Evolutionary conservation across 139 green algal species (phyloP).

Genomic region (Volvox africanus): DNA sequence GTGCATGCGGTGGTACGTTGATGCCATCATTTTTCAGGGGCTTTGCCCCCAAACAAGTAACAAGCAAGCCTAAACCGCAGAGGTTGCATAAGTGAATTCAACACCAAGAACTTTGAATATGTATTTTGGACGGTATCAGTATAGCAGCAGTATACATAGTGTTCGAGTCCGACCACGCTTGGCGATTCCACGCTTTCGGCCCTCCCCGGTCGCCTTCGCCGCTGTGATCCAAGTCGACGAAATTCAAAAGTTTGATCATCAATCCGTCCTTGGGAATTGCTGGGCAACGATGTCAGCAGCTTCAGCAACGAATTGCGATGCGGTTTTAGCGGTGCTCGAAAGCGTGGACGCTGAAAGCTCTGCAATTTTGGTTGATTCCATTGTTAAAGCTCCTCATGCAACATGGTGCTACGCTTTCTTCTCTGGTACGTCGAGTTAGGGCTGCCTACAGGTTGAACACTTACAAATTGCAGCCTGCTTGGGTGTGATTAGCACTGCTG

Average conservation of each 20-base stretch:
- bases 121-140: background rate
- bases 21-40: no score
- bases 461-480: no score
- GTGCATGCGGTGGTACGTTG: no score
- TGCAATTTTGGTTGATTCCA: background rate
- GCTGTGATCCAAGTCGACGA: background rate
- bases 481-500: no score
- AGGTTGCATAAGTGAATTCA: no score
- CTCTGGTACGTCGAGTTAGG: background rate
- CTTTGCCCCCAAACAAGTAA: no score
- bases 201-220: background rate
- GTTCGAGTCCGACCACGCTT: background rate
- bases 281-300: background rate
- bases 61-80: no score
- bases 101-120: background rate
- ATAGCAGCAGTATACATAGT: background rate
- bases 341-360: background rate
- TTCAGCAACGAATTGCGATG: background rate
- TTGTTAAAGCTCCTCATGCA: background rate
- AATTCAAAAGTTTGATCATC: background rate
- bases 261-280: background rate
- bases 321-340: constrained; percentile 16
- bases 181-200: background rate
- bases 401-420: background rate
- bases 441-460: background rate